Evolutionary conservation across 352 stramenopile genomes (phyloP), one percentile per base, ranked within the genome.

Genomic region (Peronospora tabacina): DNA sequence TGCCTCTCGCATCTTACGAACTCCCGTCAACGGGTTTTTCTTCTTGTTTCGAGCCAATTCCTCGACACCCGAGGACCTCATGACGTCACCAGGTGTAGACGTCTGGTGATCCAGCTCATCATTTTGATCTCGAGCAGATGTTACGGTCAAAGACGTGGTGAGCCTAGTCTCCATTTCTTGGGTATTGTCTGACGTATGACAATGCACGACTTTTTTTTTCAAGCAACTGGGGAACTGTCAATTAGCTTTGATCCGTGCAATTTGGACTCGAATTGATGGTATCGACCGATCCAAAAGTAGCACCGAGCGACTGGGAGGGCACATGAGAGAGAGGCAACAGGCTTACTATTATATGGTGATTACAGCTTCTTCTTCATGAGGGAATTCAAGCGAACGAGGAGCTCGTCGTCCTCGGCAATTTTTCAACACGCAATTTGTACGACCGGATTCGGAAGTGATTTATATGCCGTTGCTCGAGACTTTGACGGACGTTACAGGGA

Each of bases 1-100:
- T 43, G 69, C 57, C 29, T 83, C 59, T 5, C 72, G 66, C 45
- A 87, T 66, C 55, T 82, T 84, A n/a, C 66, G 70, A 57, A 87
- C 84, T 8, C 58, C 58, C 15, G 44, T 33, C 13, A 30, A 47
- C 4, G 59, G 44, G 24, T 20, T 43, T 49, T 58, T 57, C 49
- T 42, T 56, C 45, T 45, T 41, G 16, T 24, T 17, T 15, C 2
- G 2, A 9, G 17, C 19, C 36, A 44, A 29, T 33, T 51, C 5
- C 7, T 44, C 29, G 24, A 19, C 22, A 16, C 17, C 36, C 20
- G 49, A 41, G 19, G 42, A 6, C 37, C 55, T 48, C 40, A 39
- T 37, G 39, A 41, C 41, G 41, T 30, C 19, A 49, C 40, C 35
- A 49, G 32, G 38, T 44, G 20, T 32, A 33, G 36, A 32, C 46